phyloP scores from a whole-genome alignment of 139 green algal genomes.

The Pedinophyceae sp. region DNA sequence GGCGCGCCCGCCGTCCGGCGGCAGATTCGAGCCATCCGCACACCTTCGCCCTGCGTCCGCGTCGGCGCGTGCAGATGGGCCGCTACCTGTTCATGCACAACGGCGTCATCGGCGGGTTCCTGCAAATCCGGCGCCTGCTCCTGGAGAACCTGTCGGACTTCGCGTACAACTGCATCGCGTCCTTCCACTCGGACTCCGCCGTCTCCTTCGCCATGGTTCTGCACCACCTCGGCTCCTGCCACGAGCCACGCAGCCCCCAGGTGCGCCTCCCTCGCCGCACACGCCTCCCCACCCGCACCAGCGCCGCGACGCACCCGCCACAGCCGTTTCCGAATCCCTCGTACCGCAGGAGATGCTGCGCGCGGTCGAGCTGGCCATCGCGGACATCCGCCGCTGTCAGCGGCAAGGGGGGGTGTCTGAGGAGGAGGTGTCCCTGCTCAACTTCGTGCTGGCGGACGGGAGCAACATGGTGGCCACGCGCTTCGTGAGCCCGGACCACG shows the following conservation, averaged over 20 bases:
- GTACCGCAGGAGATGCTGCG: conserved; percentile 9
- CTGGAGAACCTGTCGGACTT: conserved; percentile 57
- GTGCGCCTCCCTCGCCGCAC: not conserved
- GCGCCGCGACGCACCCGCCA: no score
- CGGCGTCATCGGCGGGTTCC: conserved; percentile 75
- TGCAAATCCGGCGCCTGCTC: conserved; percentile 54
- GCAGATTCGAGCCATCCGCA: no score
- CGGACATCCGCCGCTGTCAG: conserved; percentile 16
- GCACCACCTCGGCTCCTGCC: conserved; percentile 43
- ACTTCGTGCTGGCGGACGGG: conserved; percentile 83
- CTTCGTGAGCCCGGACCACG: conserved; percentile 39
- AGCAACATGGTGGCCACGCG: conserved; percentile 66
- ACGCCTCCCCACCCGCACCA: no score
- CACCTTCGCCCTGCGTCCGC: not conserved
- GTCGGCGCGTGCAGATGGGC: conserved; percentile 22
- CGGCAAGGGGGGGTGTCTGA: conserved; percentile 33
- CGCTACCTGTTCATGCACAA: conserved; percentile 97
- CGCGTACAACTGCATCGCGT: conserved; percentile 76
- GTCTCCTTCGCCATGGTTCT: conserved; percentile 86
- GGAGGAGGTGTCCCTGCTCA: conserved; percentile 56
- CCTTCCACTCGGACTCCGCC: conserved; percentile 82
- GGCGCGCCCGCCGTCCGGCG: not conserved
- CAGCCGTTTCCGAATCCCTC: no score
- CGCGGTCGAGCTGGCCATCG: conserved; percentile 23
- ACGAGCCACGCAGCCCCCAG: no score